Evolutionary conservation across 768 basidiomycete species (phyloP).

Genomic region (Cubamyces lactineus): DNA sequence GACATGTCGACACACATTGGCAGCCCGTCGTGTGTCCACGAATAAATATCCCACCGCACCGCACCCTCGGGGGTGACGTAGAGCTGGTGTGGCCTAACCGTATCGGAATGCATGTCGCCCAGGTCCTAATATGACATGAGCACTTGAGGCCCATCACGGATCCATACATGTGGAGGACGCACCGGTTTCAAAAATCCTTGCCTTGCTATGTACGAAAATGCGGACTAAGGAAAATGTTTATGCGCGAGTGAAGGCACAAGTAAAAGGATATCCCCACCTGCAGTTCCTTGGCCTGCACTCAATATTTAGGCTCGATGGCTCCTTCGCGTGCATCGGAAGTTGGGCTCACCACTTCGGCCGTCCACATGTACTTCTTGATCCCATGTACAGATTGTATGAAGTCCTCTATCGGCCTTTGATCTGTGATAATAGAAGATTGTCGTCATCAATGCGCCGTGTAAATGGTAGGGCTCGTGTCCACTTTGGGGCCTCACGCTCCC

Average conservation of each 20-base stretch:
- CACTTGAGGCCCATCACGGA: no score
- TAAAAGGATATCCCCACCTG: neutral
- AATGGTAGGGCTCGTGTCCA: no score
- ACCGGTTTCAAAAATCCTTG: neutral
- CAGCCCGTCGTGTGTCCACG: neutral
- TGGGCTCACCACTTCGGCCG: neutral
- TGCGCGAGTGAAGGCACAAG: no score
- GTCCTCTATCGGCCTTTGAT: neutral
- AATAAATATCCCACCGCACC: conserved; percentile 4
- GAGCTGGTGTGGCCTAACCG: neutral
- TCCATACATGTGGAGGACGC: no score
- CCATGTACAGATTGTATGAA: neutral
- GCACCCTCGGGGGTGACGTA: conserved; percentile 4
- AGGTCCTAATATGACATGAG: neutral
- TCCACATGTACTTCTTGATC: neutral
- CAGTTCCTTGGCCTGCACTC: neutral
- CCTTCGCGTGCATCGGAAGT: neutral
- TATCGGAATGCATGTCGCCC: no score
- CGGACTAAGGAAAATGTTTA: neutral
- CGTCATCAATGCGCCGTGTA: neutral
- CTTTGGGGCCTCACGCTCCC: no score
- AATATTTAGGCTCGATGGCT: neutral
- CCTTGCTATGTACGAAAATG: neutral
- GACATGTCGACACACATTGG: neutral
- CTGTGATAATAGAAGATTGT: neutral